phyloP scores from a whole-genome alignment of 345 rosid species.

The Populus alba region DNA sequence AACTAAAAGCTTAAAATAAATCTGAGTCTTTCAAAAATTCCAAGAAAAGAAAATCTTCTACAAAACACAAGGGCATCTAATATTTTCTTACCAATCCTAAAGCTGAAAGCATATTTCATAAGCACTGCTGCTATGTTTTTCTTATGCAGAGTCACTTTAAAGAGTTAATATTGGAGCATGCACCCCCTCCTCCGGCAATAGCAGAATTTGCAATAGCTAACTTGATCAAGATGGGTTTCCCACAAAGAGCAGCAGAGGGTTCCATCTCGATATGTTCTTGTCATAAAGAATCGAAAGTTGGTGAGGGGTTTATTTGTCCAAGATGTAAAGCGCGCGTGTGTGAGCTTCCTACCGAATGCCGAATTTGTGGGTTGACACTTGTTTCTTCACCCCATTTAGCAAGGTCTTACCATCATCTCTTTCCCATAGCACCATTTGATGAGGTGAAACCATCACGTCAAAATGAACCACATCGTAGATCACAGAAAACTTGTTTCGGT shows the following conservation, averaged over 20 bases:
- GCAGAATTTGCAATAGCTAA: slow-evolving; percentile 84
- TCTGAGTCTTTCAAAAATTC: background rate
- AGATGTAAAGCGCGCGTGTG: slow-evolving; percentile 91
- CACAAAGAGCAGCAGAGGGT: slow-evolving; percentile 78
- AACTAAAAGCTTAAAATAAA: background rate
- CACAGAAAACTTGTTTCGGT: slow-evolving; percentile 66
- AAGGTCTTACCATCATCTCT: slow-evolving; percentile 93
- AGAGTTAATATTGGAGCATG: slow-evolving; percentile 81
- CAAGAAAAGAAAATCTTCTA: background rate
- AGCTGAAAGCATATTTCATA: background rate
- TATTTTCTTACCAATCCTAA: background rate
- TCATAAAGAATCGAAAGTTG: slow-evolving; percentile 83
- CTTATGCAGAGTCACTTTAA: slow-evolving; percentile 63
- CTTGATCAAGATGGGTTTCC: slow-evolving; percentile 93
- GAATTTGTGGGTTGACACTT: slow-evolving; percentile 82
- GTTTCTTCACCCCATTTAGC: slow-evolving; percentile 96
- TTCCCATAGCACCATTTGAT: slow-evolving; percentile 79
- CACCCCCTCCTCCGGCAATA: slow-evolving; percentile 95
- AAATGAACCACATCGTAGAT: slow-evolving; percentile 34
- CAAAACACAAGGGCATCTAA: background rate
- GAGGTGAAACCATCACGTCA: slow-evolving; percentile 48
- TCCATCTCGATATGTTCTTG: slow-evolving; percentile 80
- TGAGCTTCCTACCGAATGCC: slow-evolving; percentile 85
- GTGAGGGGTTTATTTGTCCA: slow-evolving; percentile 84
- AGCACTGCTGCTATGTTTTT: slow-evolving; percentile 1